A percentile compares a stretch with the other conserved stretches of the same genome.
Evolutionary conservation across 192 early-diverging fungal genomes (phyloP).

Genomic region (Pecoramyces ruminantium): DNA sequence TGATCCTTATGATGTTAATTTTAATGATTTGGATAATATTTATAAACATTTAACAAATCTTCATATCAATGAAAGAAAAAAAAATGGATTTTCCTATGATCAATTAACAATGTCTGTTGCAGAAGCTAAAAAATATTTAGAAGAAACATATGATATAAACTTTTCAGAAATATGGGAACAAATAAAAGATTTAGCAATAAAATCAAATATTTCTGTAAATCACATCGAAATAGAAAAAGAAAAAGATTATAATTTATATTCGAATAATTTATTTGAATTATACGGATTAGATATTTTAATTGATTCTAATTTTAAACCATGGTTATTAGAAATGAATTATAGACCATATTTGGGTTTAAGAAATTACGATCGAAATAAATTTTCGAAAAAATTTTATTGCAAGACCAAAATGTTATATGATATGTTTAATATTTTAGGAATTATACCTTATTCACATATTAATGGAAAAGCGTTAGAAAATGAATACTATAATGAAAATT

Average conservation of each 20-base stretch:
- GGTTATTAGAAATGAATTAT: conserved; percentile 12
- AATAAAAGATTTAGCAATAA: conserved; percentile 17
- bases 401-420: no score
- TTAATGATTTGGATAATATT: conserved; percentile 14
- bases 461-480: no score
- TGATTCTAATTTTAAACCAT: conserved; percentile 5
- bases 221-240: not conserved
- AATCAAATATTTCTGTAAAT: conserved; percentile 17
- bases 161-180: conserved; percentile 9
- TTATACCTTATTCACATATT: no score
- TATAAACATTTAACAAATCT: conserved; percentile 29
- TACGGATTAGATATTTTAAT: conserved; percentile 13
- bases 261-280: conserved; percentile 6
- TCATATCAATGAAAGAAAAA: conserved; percentile 17
- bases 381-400: no score
- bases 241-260: not conserved
- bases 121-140: conserved; percentile 16
- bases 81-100: conserved; percentile 1
- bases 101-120: conserved; percentile 11
- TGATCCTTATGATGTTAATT: conserved; percentile 9
- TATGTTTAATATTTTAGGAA: no score
- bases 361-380: no score
- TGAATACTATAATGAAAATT: no score
- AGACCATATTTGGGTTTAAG: not conserved
- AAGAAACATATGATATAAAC: conserved; percentile 7